Conservation (phyloP, 2,329 filamentous ascomycete species). For the Paecilomyces sp. region DNA sequence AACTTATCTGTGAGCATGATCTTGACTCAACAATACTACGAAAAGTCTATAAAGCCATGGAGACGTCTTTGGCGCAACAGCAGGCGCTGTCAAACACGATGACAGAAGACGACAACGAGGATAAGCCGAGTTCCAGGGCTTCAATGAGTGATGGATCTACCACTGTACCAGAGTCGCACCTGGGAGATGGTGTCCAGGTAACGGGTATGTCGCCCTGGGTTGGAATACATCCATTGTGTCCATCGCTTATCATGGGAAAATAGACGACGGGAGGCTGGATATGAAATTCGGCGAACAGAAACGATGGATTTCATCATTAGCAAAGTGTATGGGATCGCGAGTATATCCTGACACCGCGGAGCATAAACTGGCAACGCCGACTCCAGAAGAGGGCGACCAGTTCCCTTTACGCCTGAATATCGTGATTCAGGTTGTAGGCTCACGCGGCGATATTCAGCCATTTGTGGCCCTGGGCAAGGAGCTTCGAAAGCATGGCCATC, state of each 20-base stretch:
- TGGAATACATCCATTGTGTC: too few species aligned
- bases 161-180: too few species aligned
- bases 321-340: background rate
- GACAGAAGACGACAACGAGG: too few species aligned
- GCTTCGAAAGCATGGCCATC: conserved; percentile 45
- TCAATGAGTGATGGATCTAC: too few species aligned
- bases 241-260: background rate
- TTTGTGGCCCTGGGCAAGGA: conserved; percentile 51
- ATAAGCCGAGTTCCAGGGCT: too few species aligned
- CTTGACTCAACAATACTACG: too few species aligned
- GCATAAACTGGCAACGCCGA: background rate
- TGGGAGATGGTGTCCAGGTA: too few species aligned
- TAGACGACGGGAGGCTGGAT: background rate
- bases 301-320: background rate
- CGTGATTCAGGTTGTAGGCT: conserved; percentile 48
- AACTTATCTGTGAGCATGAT: too few species aligned
- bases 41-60: too few species aligned
- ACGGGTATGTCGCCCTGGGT: too few species aligned
- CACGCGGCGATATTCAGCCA: conserved; percentile 39
- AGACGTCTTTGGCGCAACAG: too few species aligned
- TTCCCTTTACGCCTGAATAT: conserved; percentile 36
- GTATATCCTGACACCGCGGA: background rate
- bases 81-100: too few species aligned
- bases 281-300: background rate
- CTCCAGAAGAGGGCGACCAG: conserved; percentile 1